These are phyloP conservation scores for Protomyces macrosporus DNA, from an alignment of 1,139 yeast species.

Conservation along the genomic window DNA sequence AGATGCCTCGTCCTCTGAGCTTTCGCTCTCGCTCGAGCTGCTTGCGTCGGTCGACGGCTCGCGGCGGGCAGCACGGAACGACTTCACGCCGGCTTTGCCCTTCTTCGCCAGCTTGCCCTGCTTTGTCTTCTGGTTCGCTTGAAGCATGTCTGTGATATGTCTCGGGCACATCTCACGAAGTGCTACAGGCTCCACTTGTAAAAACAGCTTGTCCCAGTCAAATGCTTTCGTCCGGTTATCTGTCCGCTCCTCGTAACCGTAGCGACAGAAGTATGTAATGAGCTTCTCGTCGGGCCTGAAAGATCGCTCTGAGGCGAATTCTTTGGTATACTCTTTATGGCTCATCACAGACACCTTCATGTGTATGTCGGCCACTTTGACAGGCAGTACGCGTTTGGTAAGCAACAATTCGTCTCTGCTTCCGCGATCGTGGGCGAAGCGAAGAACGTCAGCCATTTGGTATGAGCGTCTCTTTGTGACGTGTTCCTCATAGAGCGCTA, in stretches of 20 bases:
- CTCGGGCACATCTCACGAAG: neutral
- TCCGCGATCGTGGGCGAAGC: neutral
- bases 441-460: neutral
- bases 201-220: slow-evolving; percentile 1
- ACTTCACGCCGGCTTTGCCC: neutral
- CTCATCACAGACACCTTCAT: neutral
- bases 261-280: slow-evolving; percentile 5
- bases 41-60: neutral
- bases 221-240: slow-evolving; percentile 1
- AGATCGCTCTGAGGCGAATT: no score
- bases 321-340: neutral
- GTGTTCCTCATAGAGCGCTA: neutral
- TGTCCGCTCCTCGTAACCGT: slow-evolving; percentile 4
- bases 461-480: neutral
- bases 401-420: neutral
- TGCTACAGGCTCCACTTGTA: neutral
- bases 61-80: neutral
- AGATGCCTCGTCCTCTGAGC: neutral
- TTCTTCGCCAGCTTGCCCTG: neutral
- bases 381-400: neutral
- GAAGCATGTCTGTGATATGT: neutral
- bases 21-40: neutral
- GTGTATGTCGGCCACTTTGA: neutral
- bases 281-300: neutral
- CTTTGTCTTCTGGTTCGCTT: neutral